Percentiles rank a stretch among this genome's conserved stretches.
phyloP scores from a whole-genome alignment of 768 basidiomycete genomes.

The Tylopilus plumbeoviolaceoides region DNA sequence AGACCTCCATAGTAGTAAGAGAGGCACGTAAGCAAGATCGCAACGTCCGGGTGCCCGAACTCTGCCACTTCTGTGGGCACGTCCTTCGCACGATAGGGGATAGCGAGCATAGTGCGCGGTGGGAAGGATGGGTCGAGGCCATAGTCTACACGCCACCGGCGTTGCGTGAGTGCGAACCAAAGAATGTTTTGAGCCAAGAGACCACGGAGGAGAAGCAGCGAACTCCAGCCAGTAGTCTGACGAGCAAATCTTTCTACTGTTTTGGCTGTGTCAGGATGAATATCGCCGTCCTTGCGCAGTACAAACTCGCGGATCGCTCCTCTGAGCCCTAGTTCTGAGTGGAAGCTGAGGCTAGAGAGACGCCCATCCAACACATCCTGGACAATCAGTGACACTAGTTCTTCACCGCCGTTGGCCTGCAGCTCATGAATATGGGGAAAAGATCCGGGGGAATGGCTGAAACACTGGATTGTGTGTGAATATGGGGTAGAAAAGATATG shows the following conservation, averaged over 20 bases:
- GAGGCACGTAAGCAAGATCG: no score
- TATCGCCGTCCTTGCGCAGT: slow-evolving; percentile 6
- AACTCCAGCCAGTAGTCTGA: background rate
- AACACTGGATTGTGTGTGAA: no score
- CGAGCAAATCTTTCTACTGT: no score
- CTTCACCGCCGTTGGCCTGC: slow-evolving; percentile 3
- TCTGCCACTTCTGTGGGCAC: slow-evolving; percentile 34
- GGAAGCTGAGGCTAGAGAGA: no score
- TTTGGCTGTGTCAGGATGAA: no score
- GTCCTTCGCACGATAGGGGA: slow-evolving; percentile 37
- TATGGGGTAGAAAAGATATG: no score
- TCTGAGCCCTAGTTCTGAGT: background rate
- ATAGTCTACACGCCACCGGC: slow-evolving; percentile 17
- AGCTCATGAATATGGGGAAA: slow-evolving; percentile 26
- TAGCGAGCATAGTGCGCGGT: slow-evolving; percentile 32
- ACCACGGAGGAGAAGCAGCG: slow-evolving; percentile 33
- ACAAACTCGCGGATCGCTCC: slow-evolving; percentile 22
- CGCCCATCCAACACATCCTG: no score
- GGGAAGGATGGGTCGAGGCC: background rate
- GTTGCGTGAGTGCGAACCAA: slow-evolving; percentile 28
- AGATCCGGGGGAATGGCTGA: background rate
- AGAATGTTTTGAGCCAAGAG: slow-evolving; percentile 31
- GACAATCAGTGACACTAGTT: slow-evolving; percentile 9
- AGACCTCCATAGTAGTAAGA: slow-evolving; percentile 2
- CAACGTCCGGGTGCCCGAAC: no score